Conservation (phyloP, 2,329 filamentous ascomycete genomes). For the Sarocladium strictum region DNA sequence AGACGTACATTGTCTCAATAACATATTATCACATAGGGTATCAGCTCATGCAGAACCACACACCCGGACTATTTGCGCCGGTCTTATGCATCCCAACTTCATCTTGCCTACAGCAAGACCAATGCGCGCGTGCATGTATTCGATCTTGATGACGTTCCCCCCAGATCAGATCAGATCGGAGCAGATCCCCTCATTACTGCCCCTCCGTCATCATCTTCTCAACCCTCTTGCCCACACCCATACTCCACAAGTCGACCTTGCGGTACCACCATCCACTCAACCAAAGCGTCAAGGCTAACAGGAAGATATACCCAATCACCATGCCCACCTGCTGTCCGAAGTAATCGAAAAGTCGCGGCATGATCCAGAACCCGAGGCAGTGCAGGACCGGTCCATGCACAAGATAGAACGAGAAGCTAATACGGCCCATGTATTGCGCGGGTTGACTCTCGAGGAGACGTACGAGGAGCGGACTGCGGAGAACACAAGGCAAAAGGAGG, state of each 20-base stretch:
- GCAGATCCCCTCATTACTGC: neutral
- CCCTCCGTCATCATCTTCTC: constrained; percentile 18
- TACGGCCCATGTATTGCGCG: constrained; percentile 31
- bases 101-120: neutral
- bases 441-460: constrained; percentile 22
- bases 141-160: neutral
- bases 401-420: constrained; percentile 37
- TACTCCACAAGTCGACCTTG: constrained; percentile 31
- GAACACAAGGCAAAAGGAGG: constrained; percentile 27
- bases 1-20: neutral
- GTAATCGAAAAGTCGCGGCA: constrained; percentile 32
- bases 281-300: constrained; percentile 27
- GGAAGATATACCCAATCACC: constrained; percentile 24
- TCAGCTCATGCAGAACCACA: neutral
- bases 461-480: constrained; percentile 25
- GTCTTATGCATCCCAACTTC: neutral
- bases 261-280: constrained; percentile 29
- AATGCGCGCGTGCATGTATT: neutral
- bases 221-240: constrained; percentile 28
- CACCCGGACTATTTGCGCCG: neutral
- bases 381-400: constrained; percentile 51
- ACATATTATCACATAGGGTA: neutral
- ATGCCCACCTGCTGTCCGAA: constrained; percentile 25
- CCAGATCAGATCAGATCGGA: too few species aligned
- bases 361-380: constrained; percentile 54